Base-by-base conservation (phyloP, 2,329 filamentous ascomycete genomes). In the Canariomyces notabilis region DNA sequence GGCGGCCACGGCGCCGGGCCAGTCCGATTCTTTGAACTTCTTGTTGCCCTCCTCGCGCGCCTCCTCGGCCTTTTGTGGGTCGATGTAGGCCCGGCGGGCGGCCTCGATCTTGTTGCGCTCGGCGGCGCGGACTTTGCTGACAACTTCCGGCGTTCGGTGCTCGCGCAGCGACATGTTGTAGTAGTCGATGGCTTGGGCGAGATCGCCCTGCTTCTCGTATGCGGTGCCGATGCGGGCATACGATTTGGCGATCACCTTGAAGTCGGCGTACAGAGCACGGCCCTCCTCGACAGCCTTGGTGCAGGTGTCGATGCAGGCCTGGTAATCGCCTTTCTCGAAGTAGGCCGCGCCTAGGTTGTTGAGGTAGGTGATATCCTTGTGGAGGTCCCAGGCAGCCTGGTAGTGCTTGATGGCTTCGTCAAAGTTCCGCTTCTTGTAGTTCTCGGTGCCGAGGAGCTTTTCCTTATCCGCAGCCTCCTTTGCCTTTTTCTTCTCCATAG, bases 171-270 rank as follows among this genome's bases (percentile, higher is more conserved):
- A 94, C 67, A 84, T 89, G 70, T 95, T 84, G 77, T 91, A 98
- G 74, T 87, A 88, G 57, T 88, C 82, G 54, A 98, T 80, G 19
- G 94, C 93, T 50, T 83, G 80, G 44, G 77, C 67, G 9, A 93
- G 72, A 59, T 97, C 85, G 56, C 86, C 88, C 64, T 85, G 71
- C 72, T 89, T 95, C 76, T 98, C 93, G 65, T 97, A 89, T 0
- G 91, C 83, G n/a, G 83, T 80, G 54, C 93, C 93, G 57, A 98
- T 95, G 58, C 93, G 89, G 32, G 90, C 89, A 61, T 93, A 96
- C n/a, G 91, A 87, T 82, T 96, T 97, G 64, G 94, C 90, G 56
- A 98, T 91, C 62, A 90, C 78, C 80, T 98, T 98, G 77, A 97
- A 98, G 71, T 98, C 93, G 53, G 93, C 90, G 46, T 89, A 85